phyloP scores from a whole-genome alignment of 129 eudicot species.

The Flaveria robusta region DNA sequence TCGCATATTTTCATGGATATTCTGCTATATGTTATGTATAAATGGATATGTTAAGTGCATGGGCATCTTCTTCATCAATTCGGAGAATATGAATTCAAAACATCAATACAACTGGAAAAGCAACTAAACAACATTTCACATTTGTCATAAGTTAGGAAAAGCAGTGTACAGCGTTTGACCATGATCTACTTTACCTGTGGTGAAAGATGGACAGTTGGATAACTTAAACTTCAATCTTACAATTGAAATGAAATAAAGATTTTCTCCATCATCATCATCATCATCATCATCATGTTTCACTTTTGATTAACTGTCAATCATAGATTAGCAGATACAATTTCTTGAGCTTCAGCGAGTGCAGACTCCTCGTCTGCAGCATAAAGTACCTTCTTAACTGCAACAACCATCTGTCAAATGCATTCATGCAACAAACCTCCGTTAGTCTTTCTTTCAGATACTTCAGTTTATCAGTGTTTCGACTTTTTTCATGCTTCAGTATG shows the following conservation, averaged over 20 bases:
- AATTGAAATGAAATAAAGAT: constrained; percentile 23
- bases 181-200: constrained; percentile 19
- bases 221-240: constrained; percentile 30
- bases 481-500: neutral
- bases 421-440: neutral
- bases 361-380: constrained; percentile 77
- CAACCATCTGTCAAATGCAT: constrained; percentile 58
- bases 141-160: constrained; percentile 12
- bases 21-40: too few species aligned
- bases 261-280: constrained; percentile 16
- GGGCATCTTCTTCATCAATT: neutral
- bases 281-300: constrained; percentile 18
- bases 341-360: constrained; percentile 76
- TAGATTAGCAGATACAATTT: constrained; percentile 37
- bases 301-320: constrained; percentile 18
- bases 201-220: constrained; percentile 10
- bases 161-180: neutral
- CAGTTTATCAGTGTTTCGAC: neutral
- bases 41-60: too few species aligned
- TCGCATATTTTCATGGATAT: too few species aligned
- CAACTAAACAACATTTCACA: constrained; percentile 14
- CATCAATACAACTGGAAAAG: neutral
- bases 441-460: neutral
- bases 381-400: constrained; percentile 75
- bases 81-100: neutral